Evolutionary conservation across 345 rosid species (phyloP).

Genomic region (Arabidopsis thaliana): TAIR10.1 NC_003071.7:17020501-17021000

Average conservation of each 20-base stretch:
- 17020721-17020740: constrained; percentile 74
- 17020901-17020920: constrained; percentile 45
- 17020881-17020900: constrained; percentile 50
- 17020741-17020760: constrained; percentile 81
- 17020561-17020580: constrained; percentile 42
- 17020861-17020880: constrained; percentile 78
- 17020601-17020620: constrained; percentile 42
- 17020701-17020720: constrained; percentile 67
- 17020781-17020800: constrained; percentile 58
- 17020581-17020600: constrained; percentile 38
- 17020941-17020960: constrained; percentile 79
- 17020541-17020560: constrained; percentile 53
- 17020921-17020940: constrained; percentile 68
- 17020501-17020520: constrained; percentile 96
- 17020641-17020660: constrained; percentile 91
- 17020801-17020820: constrained; percentile 70
- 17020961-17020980: constrained; percentile 83
- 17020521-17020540: constrained; percentile 84
- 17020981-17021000: constrained; percentile 54
- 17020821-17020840: constrained; percentile 79
- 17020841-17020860: constrained; percentile 82
- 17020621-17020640: constrained; percentile 84
- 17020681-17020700: constrained; percentile 89
- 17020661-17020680: constrained; percentile 87
- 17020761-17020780: constrained; percentile 58